Evolutionary conservation across 805 yeast species (phyloP).

Genomic region (Saccharomycopsis schoenii): DNA sequence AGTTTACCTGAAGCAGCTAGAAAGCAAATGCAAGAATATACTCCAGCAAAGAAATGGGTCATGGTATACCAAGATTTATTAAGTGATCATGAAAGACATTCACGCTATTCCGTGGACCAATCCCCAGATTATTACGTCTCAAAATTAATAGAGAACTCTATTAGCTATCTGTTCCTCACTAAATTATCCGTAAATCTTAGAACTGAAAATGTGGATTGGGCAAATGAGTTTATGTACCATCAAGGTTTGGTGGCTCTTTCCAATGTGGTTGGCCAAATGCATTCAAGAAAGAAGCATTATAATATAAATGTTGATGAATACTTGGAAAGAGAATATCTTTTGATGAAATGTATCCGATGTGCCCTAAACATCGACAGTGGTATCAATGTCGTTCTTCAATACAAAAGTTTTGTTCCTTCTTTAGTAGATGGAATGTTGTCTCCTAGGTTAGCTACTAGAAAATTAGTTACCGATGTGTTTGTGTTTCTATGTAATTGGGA

Average conservation of each 20-base stretch:
- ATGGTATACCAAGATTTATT: conserved; percentile 77
- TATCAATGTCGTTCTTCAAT: conserved; percentile 43
- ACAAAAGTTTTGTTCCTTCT: conserved; percentile 42
- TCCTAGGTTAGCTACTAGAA: conserved; percentile 64
- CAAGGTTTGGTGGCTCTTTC: conserved; percentile 79
- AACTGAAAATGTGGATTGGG: conserved; percentile 82
- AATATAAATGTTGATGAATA: conserved; percentile 27
- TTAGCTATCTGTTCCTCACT: conserved; percentile 61
- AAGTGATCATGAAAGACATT: conserved; percentile 56
- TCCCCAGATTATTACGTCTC: conserved; percentile 74
- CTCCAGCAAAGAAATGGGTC: conserved; percentile 82
- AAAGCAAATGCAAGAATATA: conserved; percentile 64
- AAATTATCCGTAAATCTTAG: conserved; percentile 86
- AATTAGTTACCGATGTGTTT: conserved; percentile 69
- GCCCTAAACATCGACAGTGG: conserved; percentile 56
- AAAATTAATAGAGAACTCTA: conserved; percentile 56
- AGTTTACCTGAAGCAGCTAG: conserved; percentile 62
- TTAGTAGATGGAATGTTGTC: conserved; percentile 67
- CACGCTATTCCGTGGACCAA: conserved; percentile 26
- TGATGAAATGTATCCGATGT: conserved; percentile 71
- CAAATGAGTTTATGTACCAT: conserved; percentile 56
- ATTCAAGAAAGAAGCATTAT: conserved; percentile 18
- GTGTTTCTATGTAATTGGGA: conserved; percentile 40
- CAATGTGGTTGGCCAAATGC: conserved; percentile 36
- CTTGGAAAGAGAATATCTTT: conserved; percentile 61